Evolutionary conservation across 495 filamentous ascomycete species (phyloP).

Genomic region (Hypoxylon intermedium): DNA sequence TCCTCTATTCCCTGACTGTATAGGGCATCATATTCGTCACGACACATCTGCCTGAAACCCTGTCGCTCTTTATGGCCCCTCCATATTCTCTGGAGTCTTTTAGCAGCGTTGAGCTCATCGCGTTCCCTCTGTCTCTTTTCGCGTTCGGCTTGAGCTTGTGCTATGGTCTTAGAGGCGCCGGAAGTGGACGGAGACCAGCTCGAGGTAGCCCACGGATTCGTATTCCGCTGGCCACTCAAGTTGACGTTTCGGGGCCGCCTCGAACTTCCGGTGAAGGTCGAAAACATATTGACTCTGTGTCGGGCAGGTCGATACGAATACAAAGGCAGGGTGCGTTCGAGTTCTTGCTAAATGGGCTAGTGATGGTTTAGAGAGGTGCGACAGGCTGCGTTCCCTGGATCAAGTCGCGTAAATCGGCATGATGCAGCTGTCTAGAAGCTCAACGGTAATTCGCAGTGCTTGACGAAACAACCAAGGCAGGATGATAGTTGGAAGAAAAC

Average conservation of each 20-base stretch:
- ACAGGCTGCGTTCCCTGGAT: constrained; percentile 8
- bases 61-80: constrained; percentile 74
- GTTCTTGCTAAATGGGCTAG: too few species aligned
- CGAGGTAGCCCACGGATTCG: constrained; percentile 73
- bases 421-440: background rate
- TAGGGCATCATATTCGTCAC: constrained; percentile 71
- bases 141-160: constrained; percentile 85
- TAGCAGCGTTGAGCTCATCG: constrained; percentile 75
- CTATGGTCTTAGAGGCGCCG: constrained; percentile 77
- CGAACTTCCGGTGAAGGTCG: constrained; percentile 86
- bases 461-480: constrained; percentile 8
- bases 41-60: constrained; percentile 62
- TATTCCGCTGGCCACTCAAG: constrained; percentile 78
- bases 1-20: constrained; percentile 33
- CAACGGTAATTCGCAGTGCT: background rate
- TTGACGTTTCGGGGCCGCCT: constrained; percentile 90
- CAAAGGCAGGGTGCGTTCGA: too few species aligned
- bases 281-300: constrained; percentile 71
- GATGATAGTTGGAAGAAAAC: background rate
- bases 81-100: constrained; percentile 81
- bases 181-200: constrained; percentile 54
- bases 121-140: constrained; percentile 80
- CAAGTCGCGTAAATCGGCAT: constrained; percentile 20
- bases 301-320: too few species aligned
- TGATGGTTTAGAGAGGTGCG: too few species aligned